Evolutionary conservation across 306 rosid species (phyloP).

Genomic region (Rosa persica): DNA sequence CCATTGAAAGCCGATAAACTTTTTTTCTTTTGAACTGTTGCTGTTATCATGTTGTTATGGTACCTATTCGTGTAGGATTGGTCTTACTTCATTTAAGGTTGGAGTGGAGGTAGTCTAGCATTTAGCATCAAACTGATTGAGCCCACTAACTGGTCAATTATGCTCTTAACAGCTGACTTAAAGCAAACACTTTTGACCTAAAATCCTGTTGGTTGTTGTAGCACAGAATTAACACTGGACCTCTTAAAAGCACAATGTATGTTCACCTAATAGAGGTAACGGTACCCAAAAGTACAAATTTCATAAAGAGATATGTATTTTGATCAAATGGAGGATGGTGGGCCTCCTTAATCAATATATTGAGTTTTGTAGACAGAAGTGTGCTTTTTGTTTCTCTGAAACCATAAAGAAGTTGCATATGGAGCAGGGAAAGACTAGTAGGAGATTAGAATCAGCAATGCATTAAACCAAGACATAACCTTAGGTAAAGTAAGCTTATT

Average conservation of each 20-base stretch:
- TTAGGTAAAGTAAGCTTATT: neutral
- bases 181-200: conserved; percentile 10
- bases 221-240: conserved; percentile 1
- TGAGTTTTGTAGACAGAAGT: neutral
- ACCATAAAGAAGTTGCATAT: conserved; percentile 5
- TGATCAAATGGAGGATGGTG: conserved; percentile 1
- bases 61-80: neutral
- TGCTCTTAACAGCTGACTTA: conserved; percentile 4
- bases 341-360: neutral
- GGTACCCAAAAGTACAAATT: conserved; percentile 16
- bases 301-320: conserved; percentile 18
- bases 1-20: neutral
- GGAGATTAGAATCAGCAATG: neutral
- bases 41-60: neutral
- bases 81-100: conserved; percentile 16
- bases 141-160: conserved; percentile 2
- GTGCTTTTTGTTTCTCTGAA: conserved; percentile 1
- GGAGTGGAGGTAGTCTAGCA: conserved; percentile 2
- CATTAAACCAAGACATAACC: neutral
- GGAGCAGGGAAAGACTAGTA: neutral
- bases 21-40: neutral
- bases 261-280: conserved; percentile 18
- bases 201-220: conserved; percentile 5
- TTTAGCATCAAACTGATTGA: conserved; percentile 9
- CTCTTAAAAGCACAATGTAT: conserved; percentile 10